These are phyloP conservation scores for Ustanciosporium gigantosporum DNA, from an alignment of 1,284 basidiomycete species.

Conservation along the genomic window DNA sequence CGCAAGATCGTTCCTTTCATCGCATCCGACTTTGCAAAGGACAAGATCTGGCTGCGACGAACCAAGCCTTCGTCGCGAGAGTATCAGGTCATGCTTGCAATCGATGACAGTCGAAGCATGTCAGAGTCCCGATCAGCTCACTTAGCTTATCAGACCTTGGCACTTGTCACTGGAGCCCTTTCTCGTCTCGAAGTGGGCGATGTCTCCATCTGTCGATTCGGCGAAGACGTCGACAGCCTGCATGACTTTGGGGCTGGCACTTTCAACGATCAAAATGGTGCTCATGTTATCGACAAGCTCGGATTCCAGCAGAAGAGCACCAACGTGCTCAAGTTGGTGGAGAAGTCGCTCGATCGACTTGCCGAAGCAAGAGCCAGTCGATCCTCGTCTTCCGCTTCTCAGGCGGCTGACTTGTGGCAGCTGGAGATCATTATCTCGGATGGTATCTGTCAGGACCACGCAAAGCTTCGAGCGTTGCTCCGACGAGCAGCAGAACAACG, in stretches of 20 bases:
- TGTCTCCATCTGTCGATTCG: slow-evolving; percentile 88
- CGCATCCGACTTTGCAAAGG: slow-evolving; percentile 97
- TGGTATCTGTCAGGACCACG: slow-evolving; percentile 96
- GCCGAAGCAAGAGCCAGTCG: slow-evolving; percentile 71
- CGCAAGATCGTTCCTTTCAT: slow-evolving; percentile 98
- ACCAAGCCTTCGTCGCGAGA: slow-evolving; percentile 91
- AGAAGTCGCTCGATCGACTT: slow-evolving; percentile 77
- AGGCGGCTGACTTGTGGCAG: slow-evolving; percentile 84
- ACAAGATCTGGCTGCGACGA: slow-evolving; percentile 97
- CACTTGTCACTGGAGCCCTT: slow-evolving; percentile 86
- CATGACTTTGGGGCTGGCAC: slow-evolving; percentile 70
- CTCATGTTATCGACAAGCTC: slow-evolving; percentile 80
- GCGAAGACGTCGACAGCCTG: slow-evolving; percentile 81
- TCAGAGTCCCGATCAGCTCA: slow-evolving; percentile 89
- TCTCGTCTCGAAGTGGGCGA: slow-evolving; percentile 92
- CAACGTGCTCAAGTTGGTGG: slow-evolving; percentile 83
- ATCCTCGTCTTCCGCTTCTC: slow-evolving; percentile 59
- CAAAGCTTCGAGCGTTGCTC: slow-evolving; percentile 76
- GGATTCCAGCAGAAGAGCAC: slow-evolving; percentile 89
- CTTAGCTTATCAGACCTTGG: slow-evolving; percentile 91
- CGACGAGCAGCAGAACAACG: slow-evolving; percentile 86
- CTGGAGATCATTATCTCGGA: slow-evolving; percentile 98
- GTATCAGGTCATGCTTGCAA: slow-evolving; percentile 90
- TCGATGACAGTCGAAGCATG: slow-evolving; percentile 98
- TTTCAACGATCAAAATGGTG: slow-evolving; percentile 63